These are phyloP conservation scores for Phialocephala subalpina DNA, from an alignment of 2,329 filamentous ascomycete genomes.

Conservation along the genomic window DNA sequence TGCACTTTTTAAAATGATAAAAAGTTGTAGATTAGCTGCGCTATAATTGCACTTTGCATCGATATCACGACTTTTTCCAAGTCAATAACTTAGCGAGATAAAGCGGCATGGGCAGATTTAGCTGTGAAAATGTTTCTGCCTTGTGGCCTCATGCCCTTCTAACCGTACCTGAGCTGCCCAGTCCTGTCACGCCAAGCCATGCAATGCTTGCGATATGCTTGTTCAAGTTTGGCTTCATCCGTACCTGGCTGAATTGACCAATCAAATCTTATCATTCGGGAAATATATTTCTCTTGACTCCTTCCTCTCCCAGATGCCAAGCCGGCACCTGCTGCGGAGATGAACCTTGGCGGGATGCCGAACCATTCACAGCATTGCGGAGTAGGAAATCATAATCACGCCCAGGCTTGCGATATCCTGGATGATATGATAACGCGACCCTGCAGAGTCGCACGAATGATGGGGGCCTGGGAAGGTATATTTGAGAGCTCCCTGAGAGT, in stretches of 20 bases:
- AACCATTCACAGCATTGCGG: not conserved
- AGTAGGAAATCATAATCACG: not conserved
- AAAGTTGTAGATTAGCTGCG: too few species aligned
- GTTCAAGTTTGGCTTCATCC: not conserved
- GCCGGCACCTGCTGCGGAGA: not conserved
- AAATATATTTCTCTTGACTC: constrained; percentile 3
- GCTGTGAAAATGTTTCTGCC: too few species aligned
- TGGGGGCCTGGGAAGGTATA: not conserved
- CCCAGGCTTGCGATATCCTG: not conserved
- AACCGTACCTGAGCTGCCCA: too few species aligned
- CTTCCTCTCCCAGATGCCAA: constrained; percentile 3
- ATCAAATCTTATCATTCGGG: not conserved
- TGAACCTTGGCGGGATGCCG: not conserved
- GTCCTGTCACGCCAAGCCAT: not conserved
- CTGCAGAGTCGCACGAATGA: not conserved
- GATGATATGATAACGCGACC: not conserved
- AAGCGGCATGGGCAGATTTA: too few species aligned
- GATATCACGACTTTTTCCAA: too few species aligned
- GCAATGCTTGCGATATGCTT: not conserved
- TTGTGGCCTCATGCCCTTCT: too few species aligned
- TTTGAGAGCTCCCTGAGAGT: not conserved
- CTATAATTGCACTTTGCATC: too few species aligned
- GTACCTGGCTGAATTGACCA: not conserved
- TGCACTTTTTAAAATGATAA: too few species aligned
- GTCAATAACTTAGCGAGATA: too few species aligned